Evolutionary conservation across 257 asterid species (phyloP).

Genomic region (Solanum rostratum): DNA sequence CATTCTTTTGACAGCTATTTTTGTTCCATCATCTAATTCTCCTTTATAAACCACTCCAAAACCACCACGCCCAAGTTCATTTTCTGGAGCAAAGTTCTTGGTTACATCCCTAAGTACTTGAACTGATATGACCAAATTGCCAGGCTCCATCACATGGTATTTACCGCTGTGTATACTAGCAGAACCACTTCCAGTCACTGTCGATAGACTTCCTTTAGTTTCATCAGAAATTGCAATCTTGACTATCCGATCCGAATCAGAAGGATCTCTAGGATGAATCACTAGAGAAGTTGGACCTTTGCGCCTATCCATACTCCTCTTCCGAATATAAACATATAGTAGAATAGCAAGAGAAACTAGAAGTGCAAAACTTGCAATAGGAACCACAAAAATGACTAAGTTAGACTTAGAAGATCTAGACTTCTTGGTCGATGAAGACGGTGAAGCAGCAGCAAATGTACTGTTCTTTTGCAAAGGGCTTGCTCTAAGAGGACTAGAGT

Average conservation of each 20-base stretch:
- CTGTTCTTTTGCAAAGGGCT: slow-evolving; percentile 12
- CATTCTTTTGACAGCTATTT: slow-evolving; percentile 89
- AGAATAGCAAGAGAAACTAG: slow-evolving; percentile 37
- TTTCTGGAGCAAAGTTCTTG: slow-evolving; percentile 64
- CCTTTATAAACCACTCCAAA: slow-evolving; percentile 89
- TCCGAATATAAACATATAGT: slow-evolving; percentile 32
- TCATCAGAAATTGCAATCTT: slow-evolving; percentile 50
- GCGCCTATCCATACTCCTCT: slow-evolving; percentile 21
- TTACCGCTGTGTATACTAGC: slow-evolving; percentile 40
- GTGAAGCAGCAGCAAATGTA: slow-evolving; percentile 14
- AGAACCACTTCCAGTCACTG: slow-evolving; percentile 37
- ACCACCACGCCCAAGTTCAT: slow-evolving; percentile 91
- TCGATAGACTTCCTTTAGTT: slow-evolving; percentile 25
- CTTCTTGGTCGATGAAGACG: background rate
- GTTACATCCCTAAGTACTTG: slow-evolving; percentile 77
- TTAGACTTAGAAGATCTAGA: slow-evolving; percentile 19
- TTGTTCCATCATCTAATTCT: slow-evolving; percentile 73
- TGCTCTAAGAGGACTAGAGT: slow-evolving; percentile 20
- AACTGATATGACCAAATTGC: slow-evolving; percentile 66
- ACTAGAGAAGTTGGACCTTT: slow-evolving; percentile 47
- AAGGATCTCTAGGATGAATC: slow-evolving; percentile 68
- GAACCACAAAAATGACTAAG: slow-evolving; percentile 37
- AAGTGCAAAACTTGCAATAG: slow-evolving; percentile 37
- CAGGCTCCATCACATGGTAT: slow-evolving; percentile 54
- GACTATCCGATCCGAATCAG: slow-evolving; percentile 35